phyloP scores from a whole-genome alignment of 495 filamentous ascomycete species.

The Tuber magnatum region DNA sequence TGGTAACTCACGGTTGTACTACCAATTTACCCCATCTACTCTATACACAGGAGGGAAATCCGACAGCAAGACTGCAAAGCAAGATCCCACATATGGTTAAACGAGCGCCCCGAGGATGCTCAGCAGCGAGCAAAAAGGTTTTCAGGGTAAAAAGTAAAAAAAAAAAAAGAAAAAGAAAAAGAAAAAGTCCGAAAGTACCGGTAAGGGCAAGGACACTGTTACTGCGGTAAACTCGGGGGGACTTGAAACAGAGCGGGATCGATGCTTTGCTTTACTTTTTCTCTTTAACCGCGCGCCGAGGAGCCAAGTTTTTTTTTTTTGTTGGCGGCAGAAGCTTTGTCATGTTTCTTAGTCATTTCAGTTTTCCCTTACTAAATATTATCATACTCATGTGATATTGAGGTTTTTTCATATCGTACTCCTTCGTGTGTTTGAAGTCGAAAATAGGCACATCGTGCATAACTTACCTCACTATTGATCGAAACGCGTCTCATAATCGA shows the following conservation, averaged over 20 bases:
- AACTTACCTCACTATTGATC: background rate
- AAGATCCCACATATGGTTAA: background rate
- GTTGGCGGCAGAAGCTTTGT: background rate
- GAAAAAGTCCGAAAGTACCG: background rate
- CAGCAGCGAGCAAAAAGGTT: background rate
- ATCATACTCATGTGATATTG: background rate
- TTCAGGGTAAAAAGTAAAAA: background rate
- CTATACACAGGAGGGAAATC: background rate
- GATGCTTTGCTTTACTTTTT: background rate
- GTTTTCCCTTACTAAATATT: background rate
- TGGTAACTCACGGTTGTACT: background rate
- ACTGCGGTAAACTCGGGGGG: background rate
- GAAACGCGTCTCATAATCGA: background rate
- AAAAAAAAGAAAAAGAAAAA: background rate
- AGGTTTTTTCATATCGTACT: background rate
- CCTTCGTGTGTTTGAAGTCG: background rate
- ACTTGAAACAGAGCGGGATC: background rate
- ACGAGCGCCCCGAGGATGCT: background rate
- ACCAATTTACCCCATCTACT: background rate
- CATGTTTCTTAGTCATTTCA: background rate
- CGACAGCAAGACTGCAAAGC: background rate
- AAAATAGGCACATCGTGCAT: background rate
- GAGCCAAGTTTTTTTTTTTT: background rate
- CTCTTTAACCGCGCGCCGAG: background rate
- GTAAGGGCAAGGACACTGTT: background rate